phyloP scores from a whole-genome alignment of 1,284 basidiomycete genomes.

The Moesziomyces sp. region DNA sequence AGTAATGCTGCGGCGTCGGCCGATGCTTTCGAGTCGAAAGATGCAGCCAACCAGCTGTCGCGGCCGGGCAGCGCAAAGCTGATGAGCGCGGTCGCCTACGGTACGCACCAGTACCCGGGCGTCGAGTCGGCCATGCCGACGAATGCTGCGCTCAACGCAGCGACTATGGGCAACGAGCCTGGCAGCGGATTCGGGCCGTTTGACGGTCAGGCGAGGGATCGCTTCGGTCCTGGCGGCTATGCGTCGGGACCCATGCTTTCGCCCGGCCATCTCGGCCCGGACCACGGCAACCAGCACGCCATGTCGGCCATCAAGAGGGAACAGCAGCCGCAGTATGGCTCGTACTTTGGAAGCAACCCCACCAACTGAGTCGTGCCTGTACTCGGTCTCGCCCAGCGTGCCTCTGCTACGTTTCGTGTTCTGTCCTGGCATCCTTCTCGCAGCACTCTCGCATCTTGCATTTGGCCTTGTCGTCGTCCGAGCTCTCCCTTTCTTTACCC shows the following conservation, averaged over 20 bases:
- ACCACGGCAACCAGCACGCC: conserved; percentile 1
- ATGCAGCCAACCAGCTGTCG: conserved; percentile 10
- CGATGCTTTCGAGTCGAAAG: conserved; percentile 7
- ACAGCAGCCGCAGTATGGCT: conserved; percentile 16
- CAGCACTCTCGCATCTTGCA: conserved; percentile 4
- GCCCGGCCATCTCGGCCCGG: conserved; percentile 14
- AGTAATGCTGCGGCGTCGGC: conserved; percentile 3
- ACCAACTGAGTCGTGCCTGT: conserved; percentile 5
- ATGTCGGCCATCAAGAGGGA: conserved; percentile 5
- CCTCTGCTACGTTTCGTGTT: neutral
- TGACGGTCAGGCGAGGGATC: conserved; percentile 15
- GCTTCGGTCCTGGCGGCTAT: conserved; percentile 21
- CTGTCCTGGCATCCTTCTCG: neutral
- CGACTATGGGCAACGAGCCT: conserved; percentile 7
- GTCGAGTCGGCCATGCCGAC: conserved; percentile 5
- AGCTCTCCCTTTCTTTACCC: neutral
- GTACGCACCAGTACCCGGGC: conserved; percentile 12
- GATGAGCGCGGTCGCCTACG: conserved; percentile 11
- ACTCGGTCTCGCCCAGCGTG: neutral
- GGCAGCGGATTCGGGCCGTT: conserved; percentile 7
- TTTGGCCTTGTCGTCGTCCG: neutral
- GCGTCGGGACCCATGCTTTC: conserved; percentile 18
- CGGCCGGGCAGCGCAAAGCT: conserved; percentile 31
- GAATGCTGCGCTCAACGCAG: conserved; percentile 2
- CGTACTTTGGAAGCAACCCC: conserved; percentile 24